These are phyloP conservation scores for Leccinum subgranulosum DNA, from an alignment of 768 basidiomycete species.

Conservation along the genomic window DNA sequence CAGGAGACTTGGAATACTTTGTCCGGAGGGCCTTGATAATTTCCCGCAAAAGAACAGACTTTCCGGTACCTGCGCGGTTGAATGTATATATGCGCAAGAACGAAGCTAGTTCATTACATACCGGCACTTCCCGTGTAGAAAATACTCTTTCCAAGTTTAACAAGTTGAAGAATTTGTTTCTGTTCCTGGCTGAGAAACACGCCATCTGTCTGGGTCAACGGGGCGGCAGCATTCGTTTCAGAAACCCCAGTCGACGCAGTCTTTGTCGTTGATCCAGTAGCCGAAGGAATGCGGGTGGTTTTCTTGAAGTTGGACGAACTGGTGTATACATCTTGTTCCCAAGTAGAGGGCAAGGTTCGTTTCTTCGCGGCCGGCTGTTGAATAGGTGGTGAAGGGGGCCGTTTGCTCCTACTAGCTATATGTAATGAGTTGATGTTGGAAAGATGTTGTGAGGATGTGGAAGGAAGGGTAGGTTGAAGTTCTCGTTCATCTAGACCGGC, in stretches of 20 bases:
- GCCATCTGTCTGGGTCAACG: slow-evolving; percentile 29
- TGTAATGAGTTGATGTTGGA: slow-evolving; percentile 14
- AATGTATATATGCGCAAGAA: slow-evolving; percentile 17
- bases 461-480: slow-evolving; percentile 20
- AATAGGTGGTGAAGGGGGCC: slow-evolving; percentile 21
- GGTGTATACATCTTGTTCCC: slow-evolving; percentile 38
- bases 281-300: slow-evolving; percentile 10
- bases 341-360: slow-evolving; percentile 52
- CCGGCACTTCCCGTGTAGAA: slow-evolving; percentile 99
- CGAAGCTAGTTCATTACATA: slow-evolving; percentile 36
- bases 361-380: slow-evolving; percentile 44
- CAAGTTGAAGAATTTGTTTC: slow-evolving; percentile 75
- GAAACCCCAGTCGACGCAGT: slow-evolving; percentile 6
- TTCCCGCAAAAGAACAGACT: slow-evolving; percentile 90
- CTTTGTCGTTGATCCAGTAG: slow-evolving; percentile 6
- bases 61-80: slow-evolving; percentile 75
- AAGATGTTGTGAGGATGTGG: slow-evolving; percentile 10
- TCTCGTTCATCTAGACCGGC: slow-evolving; percentile 48
- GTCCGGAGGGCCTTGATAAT: slow-evolving; percentile 75
- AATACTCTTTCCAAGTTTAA: slow-evolving; percentile 66
- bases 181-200: slow-evolving; percentile 85
- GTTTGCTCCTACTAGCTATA: slow-evolving; percentile 33
- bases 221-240: not conserved
- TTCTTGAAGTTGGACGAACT: slow-evolving; percentile 34
- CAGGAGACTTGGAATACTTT: slow-evolving; percentile 48